Conservation (phyloP, 108 stramenopile species). For the Pseudonitzschia delicatissima region DNA sequence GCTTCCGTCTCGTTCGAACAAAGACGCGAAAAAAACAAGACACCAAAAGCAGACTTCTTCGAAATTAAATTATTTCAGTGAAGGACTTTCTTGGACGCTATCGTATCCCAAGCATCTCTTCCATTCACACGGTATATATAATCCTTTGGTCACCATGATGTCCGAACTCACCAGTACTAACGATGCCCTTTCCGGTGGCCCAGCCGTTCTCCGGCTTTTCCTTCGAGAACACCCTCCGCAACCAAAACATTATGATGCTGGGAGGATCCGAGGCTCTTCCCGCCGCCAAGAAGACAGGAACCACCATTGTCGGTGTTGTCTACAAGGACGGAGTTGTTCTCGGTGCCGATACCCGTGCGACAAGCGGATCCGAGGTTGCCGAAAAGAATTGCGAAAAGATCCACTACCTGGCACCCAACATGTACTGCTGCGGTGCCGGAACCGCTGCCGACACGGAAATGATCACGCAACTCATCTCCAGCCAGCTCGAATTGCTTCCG, state of each 20-base stretch:
- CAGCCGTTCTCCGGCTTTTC: slow-evolving; percentile 30
- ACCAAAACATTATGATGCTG: slow-evolving; percentile 24
- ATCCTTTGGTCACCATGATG: not conserved
- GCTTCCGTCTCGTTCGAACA: slow-evolving; percentile 1
- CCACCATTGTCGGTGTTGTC: slow-evolving; percentile 93
- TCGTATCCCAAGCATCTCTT: no score
- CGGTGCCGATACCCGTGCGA: slow-evolving; percentile 98
- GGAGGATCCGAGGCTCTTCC: slow-evolving; percentile 49
- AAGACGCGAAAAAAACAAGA: not conserved
- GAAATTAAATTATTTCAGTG: no score
- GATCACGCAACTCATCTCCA: slow-evolving; percentile 90
- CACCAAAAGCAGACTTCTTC: not conserved
- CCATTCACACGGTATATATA: no score
- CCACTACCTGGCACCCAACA: slow-evolving; percentile 98
- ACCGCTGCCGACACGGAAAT: slow-evolving; percentile 99
- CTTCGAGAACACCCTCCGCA: slow-evolving; percentile 53
- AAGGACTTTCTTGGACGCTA: no score
- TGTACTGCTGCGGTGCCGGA: slow-evolving; percentile 99
- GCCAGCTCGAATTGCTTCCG: slow-evolving; percentile 95
- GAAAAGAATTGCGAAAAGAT: slow-evolving; percentile 99
- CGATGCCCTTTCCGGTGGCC: slow-evolving; percentile 45
- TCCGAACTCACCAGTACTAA: slow-evolving; percentile 54
- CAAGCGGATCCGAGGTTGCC: slow-evolving; percentile 90
- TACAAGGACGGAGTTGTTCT: slow-evolving; percentile 94
- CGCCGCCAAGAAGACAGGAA: slow-evolving; percentile 91